Evolutionary conservation across 805 yeast species (phyloP).

Genomic region (Candida sakaeoensis): DNA sequence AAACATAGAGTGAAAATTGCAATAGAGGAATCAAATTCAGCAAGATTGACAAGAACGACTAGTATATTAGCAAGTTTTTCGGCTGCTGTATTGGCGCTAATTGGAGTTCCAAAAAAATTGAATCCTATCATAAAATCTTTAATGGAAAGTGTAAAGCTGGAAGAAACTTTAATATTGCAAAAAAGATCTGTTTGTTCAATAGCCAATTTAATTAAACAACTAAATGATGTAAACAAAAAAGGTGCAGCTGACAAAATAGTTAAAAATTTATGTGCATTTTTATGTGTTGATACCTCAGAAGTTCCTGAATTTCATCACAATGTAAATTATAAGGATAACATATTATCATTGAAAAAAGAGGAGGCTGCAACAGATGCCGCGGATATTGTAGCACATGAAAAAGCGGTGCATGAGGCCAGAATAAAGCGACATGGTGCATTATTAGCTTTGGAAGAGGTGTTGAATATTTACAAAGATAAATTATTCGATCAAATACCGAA

Average conservation of each 20-base stretch:
- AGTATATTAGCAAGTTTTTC: conserved; percentile 75
- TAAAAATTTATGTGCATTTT: conserved; percentile 84
- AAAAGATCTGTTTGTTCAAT: conserved; percentile 66
- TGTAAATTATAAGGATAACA: conserved; percentile 46
- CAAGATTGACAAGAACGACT: conserved; percentile 47
- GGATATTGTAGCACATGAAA: conserved; percentile 57
- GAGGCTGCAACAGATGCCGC: conserved; percentile 62
- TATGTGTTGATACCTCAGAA: conserved; percentile 93
- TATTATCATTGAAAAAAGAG: conserved; percentile 76
- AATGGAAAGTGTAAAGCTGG: conserved; percentile 89
- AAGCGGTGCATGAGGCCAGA: conserved; percentile 67
- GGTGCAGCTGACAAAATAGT: conserved; percentile 84
- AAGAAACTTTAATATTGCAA: conserved; percentile 65
- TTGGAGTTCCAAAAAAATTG: conserved; percentile 77
- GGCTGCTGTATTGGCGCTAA: conserved; percentile 60
- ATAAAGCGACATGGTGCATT: conserved; percentile 85
- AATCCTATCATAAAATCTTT: conserved; percentile 84
- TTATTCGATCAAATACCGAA: conserved; percentile 65
- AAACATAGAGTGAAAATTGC: conserved; percentile 63
- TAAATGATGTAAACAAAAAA: conserved; percentile 54
- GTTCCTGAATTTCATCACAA: conserved; percentile 87
- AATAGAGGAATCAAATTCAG: conserved; percentile 60
- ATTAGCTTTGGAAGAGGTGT: conserved; percentile 58
- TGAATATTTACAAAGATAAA: conserved; percentile 48
- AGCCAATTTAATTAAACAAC: conserved; percentile 56